phyloP scores from a whole-genome alignment of 208 protist species.

The Trypanosoma boissoni region DNA sequence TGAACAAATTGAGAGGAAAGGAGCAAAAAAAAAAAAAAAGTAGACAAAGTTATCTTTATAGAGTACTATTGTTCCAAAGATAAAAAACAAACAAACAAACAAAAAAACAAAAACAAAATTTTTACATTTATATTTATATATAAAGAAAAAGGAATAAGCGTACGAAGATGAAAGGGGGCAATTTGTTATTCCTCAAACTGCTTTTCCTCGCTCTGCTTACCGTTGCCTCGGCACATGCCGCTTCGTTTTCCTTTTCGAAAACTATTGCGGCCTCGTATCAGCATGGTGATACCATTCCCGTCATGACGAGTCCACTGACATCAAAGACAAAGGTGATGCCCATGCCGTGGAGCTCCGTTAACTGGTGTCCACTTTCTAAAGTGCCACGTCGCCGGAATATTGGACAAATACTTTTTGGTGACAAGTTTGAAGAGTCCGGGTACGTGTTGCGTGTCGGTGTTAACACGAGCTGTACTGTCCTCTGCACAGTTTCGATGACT shows the following conservation, averaged over 20 bases:
- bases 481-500: slow-evolving; percentile 20
- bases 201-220: not conserved
- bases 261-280: slow-evolving; percentile 25
- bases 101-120: no score
- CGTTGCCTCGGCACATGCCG: not conserved
- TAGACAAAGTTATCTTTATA: no score
- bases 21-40: no score
- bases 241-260: slow-evolving; percentile 10
- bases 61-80: not conserved
- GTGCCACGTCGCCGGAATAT: slow-evolving; percentile 34
- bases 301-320: slow-evolving; percentile 80
- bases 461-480: slow-evolving; percentile 14
- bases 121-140: slow-evolving; percentile 1
- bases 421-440: slow-evolving; percentile 82
- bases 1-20: no score
- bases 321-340: slow-evolving; percentile 83
- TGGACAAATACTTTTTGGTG: slow-evolving; percentile 88
- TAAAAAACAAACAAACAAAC: slow-evolving; percentile 1
- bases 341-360: slow-evolving; percentile 84
- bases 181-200: not conserved
- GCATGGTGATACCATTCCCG: slow-evolving; percentile 14
- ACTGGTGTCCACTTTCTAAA: slow-evolving; percentile 51
- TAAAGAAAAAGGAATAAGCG: not conserved
- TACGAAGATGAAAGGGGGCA: not conserved
- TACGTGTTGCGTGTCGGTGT: slow-evolving; percentile 37